Base-by-base conservation (phyloP, 768 basidiomycete species). In the Collybiopsis luxurians region DNA sequence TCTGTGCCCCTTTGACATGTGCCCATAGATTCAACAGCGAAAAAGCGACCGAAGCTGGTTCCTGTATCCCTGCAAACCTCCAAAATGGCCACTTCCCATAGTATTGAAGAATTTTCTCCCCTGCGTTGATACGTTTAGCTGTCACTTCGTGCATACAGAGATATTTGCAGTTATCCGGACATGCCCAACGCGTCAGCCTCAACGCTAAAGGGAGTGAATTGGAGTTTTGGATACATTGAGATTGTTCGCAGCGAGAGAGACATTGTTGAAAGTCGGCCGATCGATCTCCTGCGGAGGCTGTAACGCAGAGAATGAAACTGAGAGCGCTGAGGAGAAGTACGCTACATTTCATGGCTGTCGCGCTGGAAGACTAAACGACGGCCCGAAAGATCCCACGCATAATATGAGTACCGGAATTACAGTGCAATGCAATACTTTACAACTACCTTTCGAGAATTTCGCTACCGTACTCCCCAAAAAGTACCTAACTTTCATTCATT, bases 11-110 rank as follows among this genome's bases (percentile, higher is more conserved):
- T 52, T 73, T 72, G 1, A 76, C 71, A 70, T 99, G 95, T 40
- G 79, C 82, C 75, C 78, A 84, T 40, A 96, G 75, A 69, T 99
- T 98, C 57, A 86, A 73, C n/a, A 97, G 64, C 13, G 92, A 95
- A 74, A 98, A 97, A 34, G 83, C 71, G 57, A 97, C 95, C 2
- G 92, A 91, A 7, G 95, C 89, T 5, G 96, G 95, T 71, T 99
- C 96, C 66, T 98, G 96, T 70, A 93, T 88, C 27, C 95, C 92
- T n/a, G 77, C 73, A 21, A 90, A 74, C 28, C 95, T 81, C 83
- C 86, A 89, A 69, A 99, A 98, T 0, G 95, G 92, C 96, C 96
- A 98, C 75, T 98, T 98, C 15, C 96, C 97, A 64, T 93, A 83
- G 69, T 90, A 95, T 63, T 97, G 95, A 43, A 90, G 82, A 1